Evolutionary conservation across 495 filamentous ascomycete species (phyloP), one percentile per base, ranked within the genome.

Genomic region (Chlorociboria aeruginascens): DNA sequence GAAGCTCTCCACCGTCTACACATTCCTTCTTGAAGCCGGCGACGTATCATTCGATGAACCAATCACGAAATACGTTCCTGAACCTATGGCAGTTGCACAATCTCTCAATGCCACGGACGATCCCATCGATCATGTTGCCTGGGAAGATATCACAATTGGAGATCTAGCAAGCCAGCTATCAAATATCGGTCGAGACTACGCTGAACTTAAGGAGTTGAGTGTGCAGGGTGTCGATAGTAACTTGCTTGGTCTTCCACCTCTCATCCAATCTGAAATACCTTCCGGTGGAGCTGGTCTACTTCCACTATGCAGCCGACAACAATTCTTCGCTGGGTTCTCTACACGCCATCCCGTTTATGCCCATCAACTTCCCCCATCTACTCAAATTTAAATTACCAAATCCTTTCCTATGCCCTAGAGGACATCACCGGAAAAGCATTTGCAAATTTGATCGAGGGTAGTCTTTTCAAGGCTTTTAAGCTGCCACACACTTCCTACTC

Each of bases 41-140:
- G 46, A 56, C 7, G 34, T 60, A 3, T 56, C 10, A 7, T 55
- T 11, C 54, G 64, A 63, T 60, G 67, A 66, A 33, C 68, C 68
- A 0, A 54, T 72, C 47, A 81, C 65, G 45, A 69, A 76, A 36
- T 79, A 73, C 51, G 58, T 81, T 1, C 78, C 79, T 0, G 74
- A 82, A 54, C 61, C 80, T 14, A n/a, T 62, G 4, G 54, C 53
- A 6, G 50, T 64, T 0, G 71, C 68, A 2, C 64, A 72, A 2
- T 56, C 44, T 30, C 48, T 60, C 16, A 59, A 73, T 0, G 61
- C 66, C 34, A 60, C 63, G 1, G 49, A 75, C 32, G 69, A 73
- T 0, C 29, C 46, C 8, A 65, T 69, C 2, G 55, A 63, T 46
- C 60, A 62, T 36, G 62, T 76, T 30, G 59, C 62, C 12, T 82